Conservation (phyloP, 1,284 basidiomycete genomes). For the Phellinidium pouzarii region DNA sequence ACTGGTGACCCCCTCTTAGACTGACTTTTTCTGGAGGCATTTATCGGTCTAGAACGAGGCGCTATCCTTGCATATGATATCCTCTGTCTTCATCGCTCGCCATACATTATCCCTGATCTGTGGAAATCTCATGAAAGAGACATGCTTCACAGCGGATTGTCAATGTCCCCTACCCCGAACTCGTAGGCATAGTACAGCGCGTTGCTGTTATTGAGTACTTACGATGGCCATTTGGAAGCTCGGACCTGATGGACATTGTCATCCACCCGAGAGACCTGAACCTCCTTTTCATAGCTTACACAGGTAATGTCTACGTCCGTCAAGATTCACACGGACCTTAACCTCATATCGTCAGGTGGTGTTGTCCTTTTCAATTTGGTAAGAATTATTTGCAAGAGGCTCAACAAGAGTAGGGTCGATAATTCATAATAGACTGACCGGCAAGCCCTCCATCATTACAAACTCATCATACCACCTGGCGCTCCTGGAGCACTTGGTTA, state of each 20-base stretch:
- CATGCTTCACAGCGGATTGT: slow-evolving; percentile 49
- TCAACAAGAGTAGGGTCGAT: not conserved
- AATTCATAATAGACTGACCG: slow-evolving; percentile 41
- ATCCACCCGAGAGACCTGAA: slow-evolving; percentile 80
- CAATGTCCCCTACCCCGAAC: slow-evolving; percentile 33
- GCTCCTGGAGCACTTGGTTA: slow-evolving; percentile 77
- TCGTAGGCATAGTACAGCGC: slow-evolving; percentile 31
- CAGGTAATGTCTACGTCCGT: slow-evolving; percentile 42
- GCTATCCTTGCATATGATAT: slow-evolving; percentile 68
- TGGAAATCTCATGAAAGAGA: slow-evolving; percentile 75
- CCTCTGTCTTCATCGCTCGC: slow-evolving; percentile 54
- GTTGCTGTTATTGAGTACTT: not conserved
- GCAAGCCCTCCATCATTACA: slow-evolving; percentile 58
- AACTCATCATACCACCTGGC: slow-evolving; percentile 65
- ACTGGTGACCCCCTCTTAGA: not conserved
- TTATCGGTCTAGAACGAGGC: slow-evolving; percentile 51
- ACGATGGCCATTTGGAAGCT: not conserved
- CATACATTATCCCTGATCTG: slow-evolving; percentile 62
- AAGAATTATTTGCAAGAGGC: slow-evolving; percentile 23
- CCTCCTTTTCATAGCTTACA: slow-evolving; percentile 75
- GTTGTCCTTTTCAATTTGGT: slow-evolving; percentile 71
- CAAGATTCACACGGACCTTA: not conserved
- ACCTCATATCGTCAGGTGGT: slow-evolving; percentile 45
- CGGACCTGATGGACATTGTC: slow-evolving; percentile 44
- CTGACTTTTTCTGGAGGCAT: slow-evolving; percentile 37